These are phyloP conservation scores for Pyrus communis DNA, from an alignment of 306 rosid genomes.

Conservation along the genomic window DNA sequence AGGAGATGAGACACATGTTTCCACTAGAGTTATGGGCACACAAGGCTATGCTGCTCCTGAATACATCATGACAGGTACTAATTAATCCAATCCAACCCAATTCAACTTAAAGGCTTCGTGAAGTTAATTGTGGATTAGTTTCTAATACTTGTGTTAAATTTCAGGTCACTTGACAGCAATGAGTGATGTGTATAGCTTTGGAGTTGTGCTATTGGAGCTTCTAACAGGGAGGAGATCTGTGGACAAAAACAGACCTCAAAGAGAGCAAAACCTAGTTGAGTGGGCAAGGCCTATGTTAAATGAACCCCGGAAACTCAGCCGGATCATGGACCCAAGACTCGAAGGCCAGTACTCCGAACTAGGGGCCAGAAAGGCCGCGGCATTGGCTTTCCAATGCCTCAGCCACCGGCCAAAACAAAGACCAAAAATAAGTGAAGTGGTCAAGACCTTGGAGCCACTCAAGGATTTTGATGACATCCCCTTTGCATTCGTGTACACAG, in stretches of 20 bases:
- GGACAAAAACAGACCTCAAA: slow-evolving; percentile 53
- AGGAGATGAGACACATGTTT: slow-evolving; percentile 94
- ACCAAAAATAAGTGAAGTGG: slow-evolving; percentile 68
- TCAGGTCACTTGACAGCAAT: slow-evolving; percentile 83
- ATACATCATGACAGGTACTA: slow-evolving; percentile 82
- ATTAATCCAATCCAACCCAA: not conserved
- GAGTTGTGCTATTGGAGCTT: slow-evolving; percentile 73
- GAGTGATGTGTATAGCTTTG: slow-evolving; percentile 95
- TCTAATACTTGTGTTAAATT: not conserved
- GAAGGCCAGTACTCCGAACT: slow-evolving; percentile 79
- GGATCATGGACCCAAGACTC: slow-evolving; percentile 78
- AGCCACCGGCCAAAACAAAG: slow-evolving; percentile 82
- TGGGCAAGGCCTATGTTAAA: slow-evolving; percentile 74
- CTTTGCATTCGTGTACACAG: slow-evolving; percentile 68
- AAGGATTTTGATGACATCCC: slow-evolving; percentile 61
- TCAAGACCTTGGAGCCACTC: slow-evolving; percentile 63
- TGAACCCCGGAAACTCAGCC: slow-evolving; percentile 40
- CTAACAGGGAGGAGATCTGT: slow-evolving; percentile 75
- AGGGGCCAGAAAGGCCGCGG: slow-evolving; percentile 78
- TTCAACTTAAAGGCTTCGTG: not conserved
- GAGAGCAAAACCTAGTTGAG: slow-evolving; percentile 77
- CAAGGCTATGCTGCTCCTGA: slow-evolving; percentile 98
- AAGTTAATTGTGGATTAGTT: not conserved
- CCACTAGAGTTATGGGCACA: slow-evolving; percentile 93
- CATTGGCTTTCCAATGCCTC: slow-evolving; percentile 80